These are phyloP conservation scores for Penicillium manginii DNA, from an alignment of 495 filamentous ascomycete species.

Conservation along the genomic window DNA sequence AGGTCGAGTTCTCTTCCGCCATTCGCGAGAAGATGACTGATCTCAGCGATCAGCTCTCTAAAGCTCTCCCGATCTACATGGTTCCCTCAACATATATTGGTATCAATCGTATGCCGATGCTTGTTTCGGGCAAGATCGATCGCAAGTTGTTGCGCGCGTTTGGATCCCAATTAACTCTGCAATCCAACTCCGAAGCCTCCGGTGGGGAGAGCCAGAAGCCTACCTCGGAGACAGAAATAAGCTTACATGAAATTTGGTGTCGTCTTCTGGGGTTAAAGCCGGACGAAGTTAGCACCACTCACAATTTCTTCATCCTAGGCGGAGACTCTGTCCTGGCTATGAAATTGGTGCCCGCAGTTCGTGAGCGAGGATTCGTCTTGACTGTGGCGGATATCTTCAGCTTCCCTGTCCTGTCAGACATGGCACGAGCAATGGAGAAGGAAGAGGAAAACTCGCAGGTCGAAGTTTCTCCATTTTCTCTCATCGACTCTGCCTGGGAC, in stretches of 20 bases:
- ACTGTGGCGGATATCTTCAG: constrained; percentile 51
- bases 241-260: constrained; percentile 51
- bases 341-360: constrained; percentile 45
- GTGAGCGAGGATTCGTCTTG: constrained; percentile 36
- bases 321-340: constrained; percentile 53
- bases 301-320: constrained; percentile 53
- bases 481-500: constrained; percentile 7
- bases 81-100: constrained; percentile 41
- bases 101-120: constrained; percentile 32
- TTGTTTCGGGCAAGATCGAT: constrained; percentile 25
- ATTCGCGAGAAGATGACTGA: constrained; percentile 33
- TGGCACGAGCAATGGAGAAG: constrained; percentile 8
- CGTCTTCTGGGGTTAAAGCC: constrained; percentile 40
- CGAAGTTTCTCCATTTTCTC: constrained; percentile 5
- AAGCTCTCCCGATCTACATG: constrained; percentile 46
- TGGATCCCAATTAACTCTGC: constrained; percentile 17
- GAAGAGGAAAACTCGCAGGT: constrained; percentile 10
- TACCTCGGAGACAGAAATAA: constrained; percentile 32
- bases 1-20: constrained; percentile 20
- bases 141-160: constrained; percentile 30
- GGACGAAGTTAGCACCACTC: constrained; percentile 42
- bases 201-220: constrained; percentile 1
- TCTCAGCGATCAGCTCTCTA: constrained; percentile 37
- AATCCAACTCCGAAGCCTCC: constrained; percentile 6
- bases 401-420: constrained; percentile 8